These are phyloP conservation scores for Lolium multiflorum DNA, from an alignment of 176 grass and related monocot genomes.

Conservation along the genomic window DNA sequence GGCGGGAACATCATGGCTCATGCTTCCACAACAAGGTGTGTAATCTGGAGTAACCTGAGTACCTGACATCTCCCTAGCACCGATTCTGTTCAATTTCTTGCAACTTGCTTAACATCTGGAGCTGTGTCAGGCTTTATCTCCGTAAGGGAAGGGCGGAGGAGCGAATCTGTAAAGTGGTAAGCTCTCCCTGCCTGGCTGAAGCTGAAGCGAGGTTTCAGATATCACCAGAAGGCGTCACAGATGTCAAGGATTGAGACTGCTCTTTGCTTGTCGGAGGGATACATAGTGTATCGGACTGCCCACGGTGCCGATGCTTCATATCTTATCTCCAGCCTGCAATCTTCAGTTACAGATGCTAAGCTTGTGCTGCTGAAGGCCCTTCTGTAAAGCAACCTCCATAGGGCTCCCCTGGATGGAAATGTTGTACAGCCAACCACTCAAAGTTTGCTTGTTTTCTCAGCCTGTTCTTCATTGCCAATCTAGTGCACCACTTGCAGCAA, in stretches of 20 bases:
- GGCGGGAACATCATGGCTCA: constrained; percentile 87
- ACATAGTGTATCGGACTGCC: neutral
- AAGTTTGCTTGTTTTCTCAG: neutral
- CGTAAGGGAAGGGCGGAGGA: constrained; percentile 83
- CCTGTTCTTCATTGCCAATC: neutral
- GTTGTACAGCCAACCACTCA: neutral
- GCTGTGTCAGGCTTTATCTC: constrained; percentile 58
- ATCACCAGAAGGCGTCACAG: constrained; percentile 68
- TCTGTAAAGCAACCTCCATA: constrained; percentile 31
- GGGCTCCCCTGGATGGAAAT: neutral
- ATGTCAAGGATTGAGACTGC: constrained; percentile 63
- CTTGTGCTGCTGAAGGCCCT: constrained; percentile 12
- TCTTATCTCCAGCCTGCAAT: neutral
- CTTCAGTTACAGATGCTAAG: neutral
- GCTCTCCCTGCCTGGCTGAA: constrained; percentile 71
- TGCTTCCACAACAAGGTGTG: constrained; percentile 69
- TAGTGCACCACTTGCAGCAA: neutral
- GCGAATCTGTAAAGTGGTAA: constrained; percentile 73
- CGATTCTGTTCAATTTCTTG: constrained; percentile 6
- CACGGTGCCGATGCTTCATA: neutral
- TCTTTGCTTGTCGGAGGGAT: neutral
- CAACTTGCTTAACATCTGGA: neutral
- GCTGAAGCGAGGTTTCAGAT: constrained; percentile 77
- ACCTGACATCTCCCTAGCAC: neutral
- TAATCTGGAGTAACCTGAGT: constrained; percentile 1